Conservation (phyloP, 2,329 filamentous ascomycete species). For the Colletotrichum truncatum region DNA sequence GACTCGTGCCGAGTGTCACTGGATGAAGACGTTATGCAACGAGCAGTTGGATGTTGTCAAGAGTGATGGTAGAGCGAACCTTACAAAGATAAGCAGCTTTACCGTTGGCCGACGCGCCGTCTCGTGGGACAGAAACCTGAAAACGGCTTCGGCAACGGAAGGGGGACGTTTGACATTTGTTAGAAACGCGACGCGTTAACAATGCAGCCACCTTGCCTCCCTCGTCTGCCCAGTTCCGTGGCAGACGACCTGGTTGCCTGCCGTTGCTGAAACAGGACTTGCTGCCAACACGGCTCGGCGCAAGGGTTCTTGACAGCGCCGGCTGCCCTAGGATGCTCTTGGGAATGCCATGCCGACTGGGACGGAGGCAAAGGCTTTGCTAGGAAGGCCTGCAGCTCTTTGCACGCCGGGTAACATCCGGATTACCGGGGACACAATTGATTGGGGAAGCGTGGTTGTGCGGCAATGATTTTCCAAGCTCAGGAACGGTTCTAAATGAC, state of each 20-base stretch:
- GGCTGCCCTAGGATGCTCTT: neutral
- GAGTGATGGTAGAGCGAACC: neutral
- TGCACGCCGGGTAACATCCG: neutral
- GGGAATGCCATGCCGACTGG: neutral
- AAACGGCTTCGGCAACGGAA: neutral
- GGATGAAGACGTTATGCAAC: neutral
- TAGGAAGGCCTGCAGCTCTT: constrained; percentile 10
- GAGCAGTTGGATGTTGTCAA: neutral
- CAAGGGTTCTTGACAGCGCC: neutral
- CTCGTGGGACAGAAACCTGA: neutral
- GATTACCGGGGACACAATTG: neutral
- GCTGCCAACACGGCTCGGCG: constrained; percentile 9
- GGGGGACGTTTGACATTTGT: constrained; percentile 21
- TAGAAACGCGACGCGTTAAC: constrained; percentile 6
- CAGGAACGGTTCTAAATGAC: constrained; percentile 18
- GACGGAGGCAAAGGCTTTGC: neutral
- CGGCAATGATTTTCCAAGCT: constrained; percentile 10
- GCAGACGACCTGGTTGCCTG: neutral
- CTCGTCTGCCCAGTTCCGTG: neutral
- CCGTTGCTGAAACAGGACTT: constrained; percentile 11
- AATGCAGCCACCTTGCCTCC: neutral
- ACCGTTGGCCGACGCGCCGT: neutral
- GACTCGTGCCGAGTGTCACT: neutral
- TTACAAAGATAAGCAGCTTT: too few species aligned
- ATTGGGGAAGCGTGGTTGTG: neutral